Evolutionary conservation across 495 filamentous ascomycete genomes (phyloP).

Genomic region (Penicillium paxilli): DNA sequence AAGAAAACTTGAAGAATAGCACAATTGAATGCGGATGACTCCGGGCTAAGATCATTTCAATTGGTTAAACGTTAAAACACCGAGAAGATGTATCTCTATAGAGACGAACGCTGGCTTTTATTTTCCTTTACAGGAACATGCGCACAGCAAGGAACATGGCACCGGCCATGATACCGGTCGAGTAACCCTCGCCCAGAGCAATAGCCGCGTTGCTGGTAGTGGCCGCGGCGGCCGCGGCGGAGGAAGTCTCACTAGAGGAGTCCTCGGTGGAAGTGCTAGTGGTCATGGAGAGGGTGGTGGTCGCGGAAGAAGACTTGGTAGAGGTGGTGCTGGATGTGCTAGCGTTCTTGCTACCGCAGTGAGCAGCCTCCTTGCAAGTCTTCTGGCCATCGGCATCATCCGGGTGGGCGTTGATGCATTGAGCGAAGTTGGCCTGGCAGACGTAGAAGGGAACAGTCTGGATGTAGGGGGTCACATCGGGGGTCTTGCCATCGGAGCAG

Average conservation of each 20-base stretch:
- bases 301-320: conserved; percentile 20
- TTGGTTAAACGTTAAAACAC: no score
- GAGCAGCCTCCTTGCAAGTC: conserved; percentile 39
- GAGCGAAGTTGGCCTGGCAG: conserved; percentile 48
- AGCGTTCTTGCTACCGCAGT: conserved; percentile 52
- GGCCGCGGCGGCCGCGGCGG: conserved; percentile 29
- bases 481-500: conserved; percentile 51
- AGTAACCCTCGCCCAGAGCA: conserved; percentile 42
- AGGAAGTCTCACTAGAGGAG: conserved; percentile 24
- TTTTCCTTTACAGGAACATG: conserved; percentile 44
- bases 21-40: conserved; percentile 5
- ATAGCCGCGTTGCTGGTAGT: conserved; percentile 36
- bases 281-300: conserved; percentile 27
- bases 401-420: conserved; percentile 51
- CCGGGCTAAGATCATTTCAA: no score
- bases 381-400: conserved; percentile 45
- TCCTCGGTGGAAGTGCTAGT: conserved; percentile 26
- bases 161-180: conserved; percentile 49
- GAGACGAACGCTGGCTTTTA: no score
- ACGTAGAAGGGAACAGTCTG: conserved; percentile 58
- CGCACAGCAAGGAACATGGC: conserved; percentile 50
- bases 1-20: no score
- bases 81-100: no score
- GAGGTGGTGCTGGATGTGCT: conserved; percentile 27
- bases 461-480: conserved; percentile 52